Evolutionary conservation across 148 eudicot genomes (phyloP).

Genomic region (Amaranthus palmeri): DNA sequence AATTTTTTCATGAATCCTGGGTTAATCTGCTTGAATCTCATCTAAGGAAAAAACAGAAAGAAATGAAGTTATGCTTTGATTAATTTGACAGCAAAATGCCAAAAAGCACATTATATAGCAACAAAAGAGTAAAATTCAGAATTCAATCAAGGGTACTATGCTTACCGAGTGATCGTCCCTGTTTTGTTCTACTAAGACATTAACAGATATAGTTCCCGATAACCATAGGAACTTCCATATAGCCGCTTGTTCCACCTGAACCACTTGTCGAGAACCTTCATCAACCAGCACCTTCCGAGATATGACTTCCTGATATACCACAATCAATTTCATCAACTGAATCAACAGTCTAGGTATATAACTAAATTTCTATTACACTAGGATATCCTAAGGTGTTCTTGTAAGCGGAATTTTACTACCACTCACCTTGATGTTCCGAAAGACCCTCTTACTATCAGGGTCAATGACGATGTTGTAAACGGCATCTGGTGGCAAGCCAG

Average conservation of each 20-base stretch:
- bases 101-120: not conserved
- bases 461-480: slow-evolving; percentile 86
- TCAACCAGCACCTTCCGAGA: slow-evolving; percentile 73
- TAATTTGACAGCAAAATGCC: not conserved
- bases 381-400: not conserved
- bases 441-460: slow-evolving; percentile 87
- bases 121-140: not conserved
- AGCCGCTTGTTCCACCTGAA: slow-evolving; percentile 94
- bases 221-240: slow-evolving; percentile 93
- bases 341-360: not conserved
- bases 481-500: slow-evolving; percentile 97
- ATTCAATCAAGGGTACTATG: not conserved
- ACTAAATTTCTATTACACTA: no score
- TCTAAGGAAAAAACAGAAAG: slow-evolving; percentile 31
- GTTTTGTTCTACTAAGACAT: slow-evolving; percentile 90
- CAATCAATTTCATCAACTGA: slow-evolving; percentile 9
- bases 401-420: not conserved
- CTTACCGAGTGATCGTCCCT: slow-evolving; percentile 77
- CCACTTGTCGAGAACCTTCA: slow-evolving; percentile 87
- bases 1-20: slow-evolving; percentile 87
- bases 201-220: slow-evolving; percentile 90
- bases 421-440: slow-evolving; percentile 87
- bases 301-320: slow-evolving; percentile 62
- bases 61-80: not conserved
- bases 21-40: slow-evolving; percentile 85